Evolutionary conservation across 352 stramenopile genomes (phyloP).

Genomic region (Pythium folliculosum): DNA sequence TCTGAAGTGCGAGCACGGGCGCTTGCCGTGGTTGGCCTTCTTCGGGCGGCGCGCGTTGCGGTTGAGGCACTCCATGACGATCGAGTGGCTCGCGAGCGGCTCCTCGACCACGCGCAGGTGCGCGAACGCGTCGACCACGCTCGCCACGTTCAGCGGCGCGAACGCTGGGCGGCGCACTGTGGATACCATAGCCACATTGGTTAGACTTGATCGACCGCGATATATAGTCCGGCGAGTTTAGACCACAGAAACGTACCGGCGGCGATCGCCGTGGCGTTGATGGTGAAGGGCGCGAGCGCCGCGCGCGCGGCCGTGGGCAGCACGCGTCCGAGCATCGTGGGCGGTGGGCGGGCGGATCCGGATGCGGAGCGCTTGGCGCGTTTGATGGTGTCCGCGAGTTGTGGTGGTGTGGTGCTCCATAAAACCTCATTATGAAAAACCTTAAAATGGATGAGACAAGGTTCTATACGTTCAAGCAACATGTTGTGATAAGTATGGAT

Average conservation of each 20-base stretch:
- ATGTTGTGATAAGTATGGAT: not conserved
- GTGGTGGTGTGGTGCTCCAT: constrained; percentile 13
- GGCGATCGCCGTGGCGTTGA: constrained; percentile 15
- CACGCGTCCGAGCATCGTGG: constrained; percentile 32
- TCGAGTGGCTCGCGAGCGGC: constrained; percentile 37
- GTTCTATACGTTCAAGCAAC: constrained; percentile 14
- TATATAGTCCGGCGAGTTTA: too few relatives aligned
- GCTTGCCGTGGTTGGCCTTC: constrained; percentile 90
- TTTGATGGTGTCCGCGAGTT: not conserved
- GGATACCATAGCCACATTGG: too few relatives aligned
- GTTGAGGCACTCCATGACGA: constrained; percentile 80
- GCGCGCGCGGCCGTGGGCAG: constrained; percentile 31
- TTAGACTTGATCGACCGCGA: too few relatives aligned
- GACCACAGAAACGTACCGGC: constrained; percentile 20
- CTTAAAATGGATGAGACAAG: not conserved
- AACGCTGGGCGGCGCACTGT: constrained; percentile 24
- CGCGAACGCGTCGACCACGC: constrained; percentile 34
- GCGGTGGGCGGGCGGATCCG: not conserved
- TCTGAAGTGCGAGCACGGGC: constrained; percentile 78
- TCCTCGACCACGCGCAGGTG: constrained; percentile 54
- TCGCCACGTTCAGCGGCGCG: constrained; percentile 23
- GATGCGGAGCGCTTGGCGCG: too few relatives aligned
- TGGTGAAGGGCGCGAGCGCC: constrained; percentile 27
- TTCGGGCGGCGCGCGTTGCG: constrained; percentile 81
- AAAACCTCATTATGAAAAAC: constrained; percentile 23